Percentiles rank a stretch among this genome's conserved stretches.
phyloP scores from a whole-genome alignment of 164 flowering plant genomes.

The Malania oleifera region DNA sequence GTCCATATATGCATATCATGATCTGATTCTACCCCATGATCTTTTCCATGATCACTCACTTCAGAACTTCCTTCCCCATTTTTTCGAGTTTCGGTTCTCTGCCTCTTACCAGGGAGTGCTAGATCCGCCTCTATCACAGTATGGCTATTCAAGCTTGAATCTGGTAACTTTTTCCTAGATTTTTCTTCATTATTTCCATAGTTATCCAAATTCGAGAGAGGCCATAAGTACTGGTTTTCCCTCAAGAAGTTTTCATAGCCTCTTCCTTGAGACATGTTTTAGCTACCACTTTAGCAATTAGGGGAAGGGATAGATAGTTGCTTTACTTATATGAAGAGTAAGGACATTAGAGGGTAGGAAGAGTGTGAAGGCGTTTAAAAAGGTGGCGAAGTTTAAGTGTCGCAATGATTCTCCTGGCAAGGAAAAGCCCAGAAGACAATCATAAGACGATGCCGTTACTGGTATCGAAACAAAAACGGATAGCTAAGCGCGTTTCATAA shows the following conservation, averaged over 20 bases:
- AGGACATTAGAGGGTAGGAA: constrained; percentile 6
- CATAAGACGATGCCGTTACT: constrained; percentile 64
- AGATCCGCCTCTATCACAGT: not conserved
- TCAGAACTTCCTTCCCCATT: constrained; percentile 8
- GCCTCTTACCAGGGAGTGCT: constrained; percentile 11
- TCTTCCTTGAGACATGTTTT: constrained; percentile 26
- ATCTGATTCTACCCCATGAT: constrained; percentile 38
- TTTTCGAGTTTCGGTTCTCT: constrained; percentile 14
- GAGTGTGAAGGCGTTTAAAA: constrained; percentile 24
- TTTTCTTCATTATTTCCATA: constrained; percentile 21
- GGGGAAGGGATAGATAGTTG: not conserved
- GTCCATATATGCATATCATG: constrained; percentile 80
- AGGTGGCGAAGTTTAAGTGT: constrained; percentile 19
- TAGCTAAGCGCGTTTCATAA: constrained; percentile 17
- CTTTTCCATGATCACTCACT: constrained; percentile 5
- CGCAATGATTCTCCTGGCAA: constrained; percentile 21
- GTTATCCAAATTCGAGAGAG: constrained; percentile 34
- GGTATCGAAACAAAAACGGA: constrained; percentile 46
- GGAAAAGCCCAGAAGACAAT: constrained; percentile 58
- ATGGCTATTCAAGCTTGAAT: constrained; percentile 14
- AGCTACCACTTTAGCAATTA: not conserved
- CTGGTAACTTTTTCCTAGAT: constrained; percentile 4
- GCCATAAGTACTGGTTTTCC: constrained; percentile 34
- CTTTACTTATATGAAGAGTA: not conserved
- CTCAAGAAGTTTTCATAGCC: constrained; percentile 19